A percentile compares a stretch with the other conserved stretches of the same genome.
Evolutionary conservation across 2,329 filamentous ascomycete genomes (phyloP).

Genomic region (Bisporella sp.): DNA sequence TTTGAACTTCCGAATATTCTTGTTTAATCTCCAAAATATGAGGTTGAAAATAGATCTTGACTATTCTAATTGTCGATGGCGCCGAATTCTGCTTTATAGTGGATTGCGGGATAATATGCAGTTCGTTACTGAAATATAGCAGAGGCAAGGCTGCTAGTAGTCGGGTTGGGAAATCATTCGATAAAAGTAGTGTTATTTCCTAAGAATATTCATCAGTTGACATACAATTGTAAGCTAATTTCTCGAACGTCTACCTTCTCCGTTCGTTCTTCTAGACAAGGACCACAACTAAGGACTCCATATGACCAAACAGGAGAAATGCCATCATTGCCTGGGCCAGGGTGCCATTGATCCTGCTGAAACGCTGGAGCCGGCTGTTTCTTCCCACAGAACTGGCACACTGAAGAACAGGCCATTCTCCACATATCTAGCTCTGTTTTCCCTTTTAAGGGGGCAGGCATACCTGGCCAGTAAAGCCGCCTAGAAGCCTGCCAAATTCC

Average conservation of each 20-base stretch:
- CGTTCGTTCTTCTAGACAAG: constrained; percentile 53
- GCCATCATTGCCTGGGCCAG: constrained; percentile 54
- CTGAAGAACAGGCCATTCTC: constrained; percentile 53
- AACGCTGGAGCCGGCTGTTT: constrained; percentile 17
- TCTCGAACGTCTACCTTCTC: constrained; percentile 51
- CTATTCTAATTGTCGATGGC: constrained; percentile 42
- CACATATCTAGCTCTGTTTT: constrained; percentile 72
- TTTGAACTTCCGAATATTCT: constrained; percentile 56
- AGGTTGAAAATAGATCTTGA: constrained; percentile 58
- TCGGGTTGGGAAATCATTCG: constrained; percentile 49
- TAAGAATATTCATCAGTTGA: constrained; percentile 33
- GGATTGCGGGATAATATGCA: constrained; percentile 52
- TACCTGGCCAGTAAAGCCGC: constrained; percentile 54
- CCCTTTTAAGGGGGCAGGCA: constrained; percentile 60
- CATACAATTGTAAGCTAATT: constrained; percentile 6
- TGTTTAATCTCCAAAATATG: constrained; percentile 56
- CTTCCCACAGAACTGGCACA: constrained; percentile 62
- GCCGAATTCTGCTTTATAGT: constrained; percentile 41
- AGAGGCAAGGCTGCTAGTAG: constrained; percentile 65
- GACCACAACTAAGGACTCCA: constrained; percentile 56
- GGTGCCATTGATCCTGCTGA: constrained; percentile 42
- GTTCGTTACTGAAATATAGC: constrained; percentile 54
- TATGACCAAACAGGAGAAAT: constrained; percentile 67
- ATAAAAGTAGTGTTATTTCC: constrained; percentile 65
- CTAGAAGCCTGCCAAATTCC: constrained; percentile 66